Conservation (phyloP, 1,284 basidiomycete genomes). For the Farysia itapuensis region DNA sequence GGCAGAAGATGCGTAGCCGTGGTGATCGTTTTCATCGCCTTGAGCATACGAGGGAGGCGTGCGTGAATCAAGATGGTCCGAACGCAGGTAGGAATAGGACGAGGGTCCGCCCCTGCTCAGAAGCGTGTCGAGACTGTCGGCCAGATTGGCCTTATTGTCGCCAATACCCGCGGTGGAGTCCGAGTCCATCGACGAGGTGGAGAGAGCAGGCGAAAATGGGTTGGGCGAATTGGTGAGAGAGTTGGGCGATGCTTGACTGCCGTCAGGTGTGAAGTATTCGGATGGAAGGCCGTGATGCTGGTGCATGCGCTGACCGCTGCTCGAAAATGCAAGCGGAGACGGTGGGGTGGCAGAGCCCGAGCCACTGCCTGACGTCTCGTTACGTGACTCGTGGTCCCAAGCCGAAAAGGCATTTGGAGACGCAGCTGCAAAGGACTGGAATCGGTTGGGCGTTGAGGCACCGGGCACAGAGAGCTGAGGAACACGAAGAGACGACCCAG, state of each 20-base stretch:
- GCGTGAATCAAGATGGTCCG: conserved; percentile 17
- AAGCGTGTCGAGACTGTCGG: conserved; percentile 17
- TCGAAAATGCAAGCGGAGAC: conserved; percentile 21
- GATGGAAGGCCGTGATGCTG: conserved; percentile 28
- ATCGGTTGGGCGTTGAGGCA: conserved; percentile 13
- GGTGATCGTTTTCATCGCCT: conserved; percentile 20
- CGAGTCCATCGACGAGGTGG: conserved; percentile 41
- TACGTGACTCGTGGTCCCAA: conserved; percentile 20
- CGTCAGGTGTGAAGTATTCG: conserved; percentile 43
- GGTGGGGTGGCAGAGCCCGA: conserved; percentile 24
- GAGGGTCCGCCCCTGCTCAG: conserved; percentile 10
- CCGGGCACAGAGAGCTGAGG: conserved; percentile 13
- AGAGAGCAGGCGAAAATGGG: conserved; percentile 42
- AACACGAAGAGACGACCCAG: conserved; percentile 23
- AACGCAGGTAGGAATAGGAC: conserved; percentile 12
- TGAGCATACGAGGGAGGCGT: conserved; percentile 16
- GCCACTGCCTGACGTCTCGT: conserved; percentile 15
- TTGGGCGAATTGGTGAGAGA: conserved; percentile 42
- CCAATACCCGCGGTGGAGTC: conserved; percentile 37
- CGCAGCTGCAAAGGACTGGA: conserved; percentile 36
- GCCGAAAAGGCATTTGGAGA: conserved; percentile 15
- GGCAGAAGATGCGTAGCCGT: conserved; percentile 28
- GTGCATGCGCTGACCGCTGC: conserved; percentile 6
- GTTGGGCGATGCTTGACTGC: conserved; percentile 41
- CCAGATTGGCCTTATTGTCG: conserved; percentile 10